phyloP scores from a whole-genome alignment of 345 rosid species.

The Citrus sp. region DNA sequence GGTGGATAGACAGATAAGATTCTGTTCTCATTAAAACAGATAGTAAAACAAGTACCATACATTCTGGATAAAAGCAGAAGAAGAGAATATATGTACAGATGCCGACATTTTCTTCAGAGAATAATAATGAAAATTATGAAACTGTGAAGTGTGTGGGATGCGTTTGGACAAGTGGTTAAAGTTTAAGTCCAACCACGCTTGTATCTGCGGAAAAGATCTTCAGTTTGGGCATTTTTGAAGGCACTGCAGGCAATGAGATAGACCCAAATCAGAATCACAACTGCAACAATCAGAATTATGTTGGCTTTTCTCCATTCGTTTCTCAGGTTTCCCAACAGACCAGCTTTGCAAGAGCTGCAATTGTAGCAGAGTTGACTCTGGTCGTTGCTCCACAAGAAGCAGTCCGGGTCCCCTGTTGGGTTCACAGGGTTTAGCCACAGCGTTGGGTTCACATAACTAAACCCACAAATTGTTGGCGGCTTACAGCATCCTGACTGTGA shows the following conservation, averaged over 20 bases:
- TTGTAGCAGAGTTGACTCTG: slow-evolving; percentile 78
- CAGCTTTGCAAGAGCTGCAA: slow-evolving; percentile 88
- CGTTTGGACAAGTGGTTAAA: slow-evolving; percentile 9
- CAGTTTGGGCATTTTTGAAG: slow-evolving; percentile 81
- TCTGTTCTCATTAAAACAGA: slow-evolving; percentile 13
- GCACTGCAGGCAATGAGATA: slow-evolving; percentile 85
- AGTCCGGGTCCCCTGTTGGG: slow-evolving; percentile 74
- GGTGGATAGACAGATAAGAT: background rate
- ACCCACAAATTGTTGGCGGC: slow-evolving; percentile 86
- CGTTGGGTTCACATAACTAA: slow-evolving; percentile 73
- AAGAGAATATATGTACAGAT: slow-evolving; percentile 19
- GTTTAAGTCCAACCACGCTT: slow-evolving; percentile 62
- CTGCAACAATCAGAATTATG: slow-evolving; percentile 63
- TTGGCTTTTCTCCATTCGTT: slow-evolving; percentile 87
- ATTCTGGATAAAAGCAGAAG: slow-evolving; percentile 13
- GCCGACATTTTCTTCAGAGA: background rate
- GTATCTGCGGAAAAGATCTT: slow-evolving; percentile 66
- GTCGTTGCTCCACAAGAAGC: slow-evolving; percentile 82
- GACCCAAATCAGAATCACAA: slow-evolving; percentile 76
- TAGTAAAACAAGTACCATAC: background rate
- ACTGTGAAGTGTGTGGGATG: background rate
- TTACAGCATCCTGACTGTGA: slow-evolving; percentile 89
- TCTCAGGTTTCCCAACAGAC: slow-evolving; percentile 72
- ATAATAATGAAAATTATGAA: background rate
- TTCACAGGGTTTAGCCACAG: slow-evolving; percentile 71